phyloP scores from a whole-genome alignment of 1,139 yeast species.

The Yamadazyma atlantica region DNA sequence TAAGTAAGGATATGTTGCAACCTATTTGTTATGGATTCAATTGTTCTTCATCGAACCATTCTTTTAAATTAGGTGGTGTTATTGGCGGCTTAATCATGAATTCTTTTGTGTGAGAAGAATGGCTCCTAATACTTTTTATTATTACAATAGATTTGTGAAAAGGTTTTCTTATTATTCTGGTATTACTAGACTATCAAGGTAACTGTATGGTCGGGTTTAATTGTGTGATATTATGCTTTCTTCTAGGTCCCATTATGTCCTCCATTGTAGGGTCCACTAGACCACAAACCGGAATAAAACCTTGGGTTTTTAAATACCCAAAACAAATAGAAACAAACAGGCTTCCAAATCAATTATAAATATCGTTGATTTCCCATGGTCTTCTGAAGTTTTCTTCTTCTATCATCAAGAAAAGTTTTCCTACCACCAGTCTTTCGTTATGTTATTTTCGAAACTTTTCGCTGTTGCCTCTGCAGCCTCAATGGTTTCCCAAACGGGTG shows the following conservation, averaged over 20 bases:
- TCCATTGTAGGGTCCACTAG: no score
- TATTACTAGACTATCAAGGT: background rate
- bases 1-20: background rate
- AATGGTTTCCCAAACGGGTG: constrained; percentile 10
- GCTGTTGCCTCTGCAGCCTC: constrained; percentile 15
- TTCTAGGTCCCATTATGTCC: no score
- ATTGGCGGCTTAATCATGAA: background rate
- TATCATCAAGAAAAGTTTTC: background rate
- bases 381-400: background rate
- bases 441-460: constrained; percentile 15
- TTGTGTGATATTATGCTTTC: no score
- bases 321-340: background rate
- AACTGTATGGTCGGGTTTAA: background rate
- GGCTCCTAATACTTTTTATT: background rate
- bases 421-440: constrained; percentile 14
- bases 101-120: background rate
- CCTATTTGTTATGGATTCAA: background rate
- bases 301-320: no score
- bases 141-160: background rate
- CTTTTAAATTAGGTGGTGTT: no score
- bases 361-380: background rate
- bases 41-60: no score
- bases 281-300: no score
- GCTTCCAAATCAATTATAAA: background rate
- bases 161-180: background rate